These are phyloP conservation scores for Pseudogymnoascus sp. DNA, from an alignment of 2,329 filamentous ascomycete genomes.

Conservation along the genomic window DNA sequence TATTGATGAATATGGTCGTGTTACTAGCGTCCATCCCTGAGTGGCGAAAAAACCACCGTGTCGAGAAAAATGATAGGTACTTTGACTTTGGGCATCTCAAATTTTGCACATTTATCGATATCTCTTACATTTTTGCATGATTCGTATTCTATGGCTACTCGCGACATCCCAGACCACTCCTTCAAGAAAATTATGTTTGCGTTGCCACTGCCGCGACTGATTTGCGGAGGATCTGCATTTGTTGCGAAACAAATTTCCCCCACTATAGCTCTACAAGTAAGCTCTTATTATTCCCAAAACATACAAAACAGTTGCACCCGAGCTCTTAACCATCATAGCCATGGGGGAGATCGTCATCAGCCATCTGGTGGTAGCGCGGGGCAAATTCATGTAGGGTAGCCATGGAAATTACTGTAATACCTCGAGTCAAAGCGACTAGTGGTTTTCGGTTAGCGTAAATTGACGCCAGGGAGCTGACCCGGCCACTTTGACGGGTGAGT, in stretches of 20 bases:
- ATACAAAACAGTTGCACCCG: neutral
- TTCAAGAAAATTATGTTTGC: constrained; percentile 8
- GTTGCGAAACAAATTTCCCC: neutral
- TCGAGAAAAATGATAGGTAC: constrained; percentile 13
- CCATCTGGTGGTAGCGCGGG: neutral
- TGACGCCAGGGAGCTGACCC: no score
- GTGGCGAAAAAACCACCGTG: no score
- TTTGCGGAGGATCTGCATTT: neutral
- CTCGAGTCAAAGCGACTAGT: no score
- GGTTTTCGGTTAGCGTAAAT: no score
- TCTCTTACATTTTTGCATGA: constrained; percentile 4
- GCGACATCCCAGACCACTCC: neutral
- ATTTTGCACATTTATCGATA: constrained; percentile 18
- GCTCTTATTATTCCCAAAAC: constrained; percentile 7
- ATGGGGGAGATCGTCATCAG: constrained; percentile 11
- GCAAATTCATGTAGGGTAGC: neutral
- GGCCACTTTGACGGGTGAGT: no score
- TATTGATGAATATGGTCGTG: constrained; percentile 15
- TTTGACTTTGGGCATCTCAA: constrained; percentile 22
- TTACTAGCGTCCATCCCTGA: neutral
- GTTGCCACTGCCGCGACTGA: neutral
- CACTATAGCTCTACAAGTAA: constrained; percentile 8
- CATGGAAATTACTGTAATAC: no score
- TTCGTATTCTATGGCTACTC: constrained; percentile 10
- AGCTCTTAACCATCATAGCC: constrained; percentile 8